Conservation (phyloP, 2,329 filamentous ascomycete species). For the Monilinia aucupariae region DNA sequence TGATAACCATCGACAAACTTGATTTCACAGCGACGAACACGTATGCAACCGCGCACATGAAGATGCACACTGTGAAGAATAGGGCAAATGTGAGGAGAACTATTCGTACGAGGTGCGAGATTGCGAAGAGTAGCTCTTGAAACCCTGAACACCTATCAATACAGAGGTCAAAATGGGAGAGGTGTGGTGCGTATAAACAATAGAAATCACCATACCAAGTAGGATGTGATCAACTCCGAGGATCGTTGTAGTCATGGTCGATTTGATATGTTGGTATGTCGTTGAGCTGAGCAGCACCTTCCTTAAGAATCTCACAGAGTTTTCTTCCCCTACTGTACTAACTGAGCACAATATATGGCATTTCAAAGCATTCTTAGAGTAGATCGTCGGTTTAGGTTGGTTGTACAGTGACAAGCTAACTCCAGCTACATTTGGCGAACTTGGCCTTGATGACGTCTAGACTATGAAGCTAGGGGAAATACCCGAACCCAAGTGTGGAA, state of each 20-base stretch:
- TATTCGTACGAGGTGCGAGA: neutral
- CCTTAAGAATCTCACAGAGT: neutral
- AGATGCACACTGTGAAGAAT: neutral
- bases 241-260: neutral
- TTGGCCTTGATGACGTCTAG: neutral
- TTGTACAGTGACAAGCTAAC: too few relatives aligned
- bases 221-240: neutral
- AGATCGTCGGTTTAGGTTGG: too few relatives aligned
- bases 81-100: neutral
- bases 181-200: neutral
- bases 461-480: neutral
- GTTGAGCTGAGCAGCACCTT: neutral
- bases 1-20: neutral
- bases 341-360: too few relatives aligned
- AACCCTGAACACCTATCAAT: neutral
- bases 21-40: neutral
- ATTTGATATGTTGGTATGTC: neutral
- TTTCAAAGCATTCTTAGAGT: too few relatives aligned
- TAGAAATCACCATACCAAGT: conserved; percentile 3
- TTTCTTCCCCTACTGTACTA: neutral
- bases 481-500: neutral
- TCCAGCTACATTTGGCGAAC: neutral
- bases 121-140: neutral
- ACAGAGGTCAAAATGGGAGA: neutral
- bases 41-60: conserved; percentile 7